Base-by-base conservation (phyloP, 2,329 filamentous ascomycete genomes). In the Ophiostoma novo-ulmi region DNA sequence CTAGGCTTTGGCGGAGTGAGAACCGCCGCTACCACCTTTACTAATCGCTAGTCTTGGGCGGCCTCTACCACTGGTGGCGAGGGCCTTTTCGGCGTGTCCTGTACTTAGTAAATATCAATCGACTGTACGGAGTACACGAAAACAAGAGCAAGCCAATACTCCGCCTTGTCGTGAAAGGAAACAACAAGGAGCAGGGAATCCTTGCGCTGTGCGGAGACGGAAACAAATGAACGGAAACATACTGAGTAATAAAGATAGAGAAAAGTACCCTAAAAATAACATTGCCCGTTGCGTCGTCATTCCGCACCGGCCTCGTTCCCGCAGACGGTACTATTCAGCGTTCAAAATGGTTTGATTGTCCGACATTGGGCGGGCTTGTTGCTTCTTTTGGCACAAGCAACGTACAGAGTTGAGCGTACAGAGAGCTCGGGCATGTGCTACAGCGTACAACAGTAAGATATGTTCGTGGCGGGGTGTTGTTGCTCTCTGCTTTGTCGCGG, bases 351-450 rank as follows among this genome's bases (percentile, higher is more conserved):
- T 22, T n/a, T 3, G 63, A 41, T 36, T 26, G 39, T 48, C 22
- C 22, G 38, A 67, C 39, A 44, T 48, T n/a, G 64, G 36, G 11
- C 65, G 65, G 65, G 65, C 39, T 41, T 48, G 20, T 44, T 67
- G 65, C 65, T 67, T 41, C 39, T 44, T 67, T 67, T 26, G 65
- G 65, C 65, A 67, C 41, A 44, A 41, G 14, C 36, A 44, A 39
- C 65, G 65, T 44, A 48, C 44, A 48, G 39, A 31, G 10, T 39
- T 7, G 44, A 35, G 55, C 5, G 22, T 39, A 36, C 36, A 26
- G 8, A 65, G 17, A 38, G 35, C 31, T n/a, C 61, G 61, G 61
- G 17, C 36, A 20, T 39, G 63, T 39, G 35, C n/a, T 39, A 39
- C 63, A 14, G 17, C 26, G 35, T 22, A 63, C 58, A 35, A 17